Evolutionary conservation across 129 eudicot genomes (phyloP).

Genomic region (Pseudognaphalium luteoalbum): DNA sequence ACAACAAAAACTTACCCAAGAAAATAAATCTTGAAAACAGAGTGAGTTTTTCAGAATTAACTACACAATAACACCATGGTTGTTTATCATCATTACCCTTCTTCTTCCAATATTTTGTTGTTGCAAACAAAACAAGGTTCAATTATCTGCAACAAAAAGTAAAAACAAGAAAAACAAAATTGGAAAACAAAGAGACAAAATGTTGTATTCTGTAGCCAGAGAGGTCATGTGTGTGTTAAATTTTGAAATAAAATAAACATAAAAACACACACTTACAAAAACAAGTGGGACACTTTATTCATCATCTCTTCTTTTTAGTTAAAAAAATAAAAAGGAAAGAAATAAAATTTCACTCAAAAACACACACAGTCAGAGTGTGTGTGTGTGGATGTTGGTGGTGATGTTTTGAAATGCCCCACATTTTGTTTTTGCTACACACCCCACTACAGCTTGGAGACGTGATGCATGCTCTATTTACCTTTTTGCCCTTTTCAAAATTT

Average conservation of each 20-base stretch:
- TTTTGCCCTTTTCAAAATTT: conserved; percentile 29
- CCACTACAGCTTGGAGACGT: conserved; percentile 48
- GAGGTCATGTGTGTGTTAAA: conserved; percentile 17
- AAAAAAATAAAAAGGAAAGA: conserved; percentile 21
- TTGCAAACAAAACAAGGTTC: neutral
- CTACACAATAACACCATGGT: conserved; percentile 23
- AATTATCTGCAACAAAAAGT: conserved; percentile 24
- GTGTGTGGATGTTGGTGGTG: conserved; percentile 16
- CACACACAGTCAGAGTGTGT: conserved; percentile 17
- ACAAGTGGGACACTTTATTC: conserved; percentile 33
- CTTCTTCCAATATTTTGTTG: conserved; percentile 9
- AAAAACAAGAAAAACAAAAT: conserved; percentile 26
- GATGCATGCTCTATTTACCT: conserved; percentile 23
- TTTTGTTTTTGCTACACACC: conserved; percentile 42
- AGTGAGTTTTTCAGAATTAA: conserved; percentile 5
- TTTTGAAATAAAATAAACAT: conserved; percentile 1
- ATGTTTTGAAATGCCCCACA: conserved; percentile 47
- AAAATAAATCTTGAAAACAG: conserved; percentile 32
- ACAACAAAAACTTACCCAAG: conserved; percentile 25
- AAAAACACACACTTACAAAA: conserved; percentile 37
- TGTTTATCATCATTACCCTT: neutral
- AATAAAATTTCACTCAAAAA: conserved; percentile 21
- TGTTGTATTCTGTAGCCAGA: neutral
- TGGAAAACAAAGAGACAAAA: conserved; percentile 36
- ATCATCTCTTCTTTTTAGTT: conserved; percentile 37